Evolutionary conservation across 148 eudicot species (phyloP).

Genomic region (Rheum nobile): DNA sequence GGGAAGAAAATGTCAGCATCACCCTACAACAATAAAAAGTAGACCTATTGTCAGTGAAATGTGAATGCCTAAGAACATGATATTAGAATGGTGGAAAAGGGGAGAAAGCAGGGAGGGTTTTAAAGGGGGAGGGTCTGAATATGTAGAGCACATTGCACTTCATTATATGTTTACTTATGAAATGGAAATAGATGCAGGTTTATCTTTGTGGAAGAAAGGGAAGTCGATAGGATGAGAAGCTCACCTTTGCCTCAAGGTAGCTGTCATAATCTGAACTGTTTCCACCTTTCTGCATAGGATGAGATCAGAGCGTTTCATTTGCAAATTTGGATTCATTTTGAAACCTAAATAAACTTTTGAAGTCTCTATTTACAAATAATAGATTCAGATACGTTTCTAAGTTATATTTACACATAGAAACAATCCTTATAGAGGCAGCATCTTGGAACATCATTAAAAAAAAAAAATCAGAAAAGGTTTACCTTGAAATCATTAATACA

Average conservation of each 20-base stretch:
- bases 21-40: conserved; percentile 48
- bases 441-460: not conserved
- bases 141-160: not conserved
- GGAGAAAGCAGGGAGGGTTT: not conserved
- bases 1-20: conserved; percentile 99
- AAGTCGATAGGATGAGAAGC: not conserved
- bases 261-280: conserved; percentile 54
- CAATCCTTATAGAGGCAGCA: not conserved
- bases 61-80: not conserved
- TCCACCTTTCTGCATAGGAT: conserved; percentile 73
- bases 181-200: not conserved
- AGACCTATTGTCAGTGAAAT: not conserved
- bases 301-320: not conserved
- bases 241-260: conserved; percentile 83
- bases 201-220: not conserved
- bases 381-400: not conserved
- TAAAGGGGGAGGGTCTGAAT: not conserved
- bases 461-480: not conserved
- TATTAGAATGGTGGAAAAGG: not conserved
- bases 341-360: not conserved
- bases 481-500: not conserved
- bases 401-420: not conserved
- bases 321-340: not conserved
- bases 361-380: not conserved
- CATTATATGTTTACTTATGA: not conserved